Conservation (phyloP, 176 grass and related monocot genomes). For the Hordeum vulgare region DNA sequence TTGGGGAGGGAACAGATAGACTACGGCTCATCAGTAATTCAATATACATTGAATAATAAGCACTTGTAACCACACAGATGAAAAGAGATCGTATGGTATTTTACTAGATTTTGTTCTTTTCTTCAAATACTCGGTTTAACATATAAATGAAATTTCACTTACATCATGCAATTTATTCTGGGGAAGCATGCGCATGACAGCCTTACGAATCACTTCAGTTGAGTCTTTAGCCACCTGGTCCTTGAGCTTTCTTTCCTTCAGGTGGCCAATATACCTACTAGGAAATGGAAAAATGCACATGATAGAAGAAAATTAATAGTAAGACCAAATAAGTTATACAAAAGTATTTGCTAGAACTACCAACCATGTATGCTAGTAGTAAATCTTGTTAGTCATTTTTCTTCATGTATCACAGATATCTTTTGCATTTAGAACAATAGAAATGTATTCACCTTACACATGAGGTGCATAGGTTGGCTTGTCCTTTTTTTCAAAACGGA, state of each 20-base stretch:
- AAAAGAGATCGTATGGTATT: neutral
- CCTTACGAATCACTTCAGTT: slow-evolving; percentile 90
- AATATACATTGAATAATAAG: no score
- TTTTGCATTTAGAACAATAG: slow-evolving; percentile 88
- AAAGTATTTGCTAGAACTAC: neutral
- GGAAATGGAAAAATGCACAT: neutral
- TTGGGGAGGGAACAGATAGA: neutral
- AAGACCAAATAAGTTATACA: neutral
- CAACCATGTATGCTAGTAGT: slow-evolving; percentile 88
- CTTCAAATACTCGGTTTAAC: neutral
- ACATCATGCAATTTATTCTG: slow-evolving; percentile 85
- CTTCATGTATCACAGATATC: slow-evolving; percentile 73
- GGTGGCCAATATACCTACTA: slow-evolving; percentile 72
- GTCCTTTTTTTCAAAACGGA: slow-evolving; percentile 30
- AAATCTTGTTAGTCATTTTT: slow-evolving; percentile 89
- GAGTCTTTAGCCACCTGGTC: slow-evolving; percentile 90
- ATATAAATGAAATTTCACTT: slow-evolving; percentile 33
- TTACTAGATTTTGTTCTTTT: no score
- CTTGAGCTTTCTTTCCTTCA: slow-evolving; percentile 85
- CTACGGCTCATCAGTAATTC: no score
- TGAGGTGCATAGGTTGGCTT: slow-evolving; percentile 83
- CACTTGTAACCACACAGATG: neutral
- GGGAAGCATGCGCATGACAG: slow-evolving; percentile 83
- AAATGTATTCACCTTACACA: slow-evolving; percentile 85
- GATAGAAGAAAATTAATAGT: neutral